Conservation (phyloP, 495 filamentous ascomycete species). For the Opeltia flavorubescens region DNA sequence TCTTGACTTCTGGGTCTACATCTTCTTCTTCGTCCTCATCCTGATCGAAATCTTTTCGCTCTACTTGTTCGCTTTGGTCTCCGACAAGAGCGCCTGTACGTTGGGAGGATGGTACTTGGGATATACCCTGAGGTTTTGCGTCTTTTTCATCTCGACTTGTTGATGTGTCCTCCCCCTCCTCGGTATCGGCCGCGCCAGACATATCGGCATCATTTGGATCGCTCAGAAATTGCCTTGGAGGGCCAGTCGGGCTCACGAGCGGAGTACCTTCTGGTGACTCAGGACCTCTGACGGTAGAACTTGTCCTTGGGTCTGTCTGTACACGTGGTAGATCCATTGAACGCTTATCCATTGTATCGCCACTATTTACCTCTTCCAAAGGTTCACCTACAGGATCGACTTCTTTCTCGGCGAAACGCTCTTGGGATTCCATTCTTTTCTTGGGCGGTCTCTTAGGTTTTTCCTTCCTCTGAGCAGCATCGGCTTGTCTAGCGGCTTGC, state of each 20-base stretch:
- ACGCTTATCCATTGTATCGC: conserved; percentile 38
- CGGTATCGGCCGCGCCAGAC: conserved; percentile 74
- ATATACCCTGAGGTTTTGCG: conserved; percentile 26
- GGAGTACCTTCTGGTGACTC: conserved; percentile 40
- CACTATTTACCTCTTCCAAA: conserved; percentile 31
- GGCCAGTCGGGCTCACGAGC: conserved; percentile 27
- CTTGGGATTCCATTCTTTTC: conserved; percentile 52
- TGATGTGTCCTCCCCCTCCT: conserved; percentile 63
- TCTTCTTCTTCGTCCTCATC: conserved; percentile 66
- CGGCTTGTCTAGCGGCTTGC: conserved; percentile 65
- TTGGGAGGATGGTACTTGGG: conserved; percentile 17
- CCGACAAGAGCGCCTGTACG: conserved; percentile 10
- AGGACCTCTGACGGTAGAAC: conserved; percentile 26
- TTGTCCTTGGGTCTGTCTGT: conserved; percentile 13
- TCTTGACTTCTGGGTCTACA: conserved; percentile 76
- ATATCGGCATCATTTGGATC: conserved; percentile 86
- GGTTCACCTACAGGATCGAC: conserved; percentile 20
- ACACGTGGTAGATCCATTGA: conserved; percentile 42
- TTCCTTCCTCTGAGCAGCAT: conserved; percentile 69
- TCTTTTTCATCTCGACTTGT: conserved; percentile 65
- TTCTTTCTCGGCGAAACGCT: conserved; percentile 22
- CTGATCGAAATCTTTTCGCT: conserved; percentile 37
- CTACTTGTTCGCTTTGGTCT: conserved; percentile 29
- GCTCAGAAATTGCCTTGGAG: conserved; percentile 40
- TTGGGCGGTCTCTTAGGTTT: conserved; percentile 72